Percentiles rank a stretch among this genome's conserved stretches.
Conservation (phyloP, 2,329 filamentous ascomycete species). For the Tolypocladium tropicale region DNA sequence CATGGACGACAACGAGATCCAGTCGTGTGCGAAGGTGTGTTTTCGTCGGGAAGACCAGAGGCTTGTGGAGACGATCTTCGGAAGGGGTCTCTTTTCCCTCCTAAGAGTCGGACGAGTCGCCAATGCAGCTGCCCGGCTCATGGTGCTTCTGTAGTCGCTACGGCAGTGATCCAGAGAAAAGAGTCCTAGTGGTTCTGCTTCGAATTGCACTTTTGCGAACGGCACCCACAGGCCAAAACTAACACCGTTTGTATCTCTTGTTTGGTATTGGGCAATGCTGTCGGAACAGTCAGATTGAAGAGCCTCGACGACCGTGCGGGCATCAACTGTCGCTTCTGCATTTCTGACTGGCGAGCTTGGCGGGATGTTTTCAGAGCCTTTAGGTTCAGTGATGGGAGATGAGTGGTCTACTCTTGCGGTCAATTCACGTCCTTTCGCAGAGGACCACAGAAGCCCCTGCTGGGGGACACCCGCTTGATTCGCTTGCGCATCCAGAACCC, state of each 20-base stretch:
- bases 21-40: constrained; percentile 2
- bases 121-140: not conserved
- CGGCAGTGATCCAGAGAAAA: not conserved
- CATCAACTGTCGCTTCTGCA: not conserved
- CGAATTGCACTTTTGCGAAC: no score
- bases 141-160: not conserved
- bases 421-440: not conserved
- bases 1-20: constrained; percentile 5
- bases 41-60: constrained; percentile 2
- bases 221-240: not conserved
- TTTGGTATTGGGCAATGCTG: not conserved
- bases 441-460: not conserved
- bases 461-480: not conserved
- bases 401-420: not conserved
- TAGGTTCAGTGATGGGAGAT: not conserved
- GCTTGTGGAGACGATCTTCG: not conserved
- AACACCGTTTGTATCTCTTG: not conserved
- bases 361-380: not conserved
- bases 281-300: not conserved
- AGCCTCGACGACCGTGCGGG: not conserved
- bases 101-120: constrained; percentile 1
- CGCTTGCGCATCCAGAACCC: not conserved
- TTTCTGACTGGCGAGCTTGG: not conserved
- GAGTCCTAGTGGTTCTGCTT: no score
- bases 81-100: not conserved